Evolutionary conservation across 441 rosid genomes (phyloP), one percentile per base, ranked within the genome.

Genomic region (Capsella rubella): DNA sequence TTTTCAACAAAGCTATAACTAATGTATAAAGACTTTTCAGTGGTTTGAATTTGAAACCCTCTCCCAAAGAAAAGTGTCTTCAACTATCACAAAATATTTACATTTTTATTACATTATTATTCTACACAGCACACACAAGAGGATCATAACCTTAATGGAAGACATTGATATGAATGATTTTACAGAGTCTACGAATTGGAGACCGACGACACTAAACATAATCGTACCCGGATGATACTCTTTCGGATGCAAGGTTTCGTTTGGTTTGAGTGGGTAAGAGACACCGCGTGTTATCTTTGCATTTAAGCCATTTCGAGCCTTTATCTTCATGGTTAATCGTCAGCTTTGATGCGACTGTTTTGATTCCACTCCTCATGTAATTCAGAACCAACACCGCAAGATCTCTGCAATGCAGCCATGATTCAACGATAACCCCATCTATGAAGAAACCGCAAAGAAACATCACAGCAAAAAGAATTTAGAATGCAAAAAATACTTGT

Each of bases 321-420:
- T 84, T 88, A 61, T 80, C 89, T 47, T 84, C 89, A 0, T 69
- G 86, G 63, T 55, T 90, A 79, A 81, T 79, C 3, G 61, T 59
- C 16, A 94, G 75, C 80, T 80, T 89, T 6, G 92, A 83, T 18
- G 82, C 85, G 1, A 92, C 71, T 2, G 83, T 79, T 74, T 75
- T 85, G 64, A 94, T 75, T 42, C 91, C 93, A 5, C 78, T 90
- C 73, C 80, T 84, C 84, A 90, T 65, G 85, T 79, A 90, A 75
- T 84, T 80, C 64, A 87, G 40, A 39, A 69, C 69, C 32, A 82
- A 61, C 51, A 82, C 68, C 14, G 80, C 81, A 62, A 90, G 72
- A 84, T 89, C 90, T 68, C 99, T 94, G 91, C 93, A 57, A 56
- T 50, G 31, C 57, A 52, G 34, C 42, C 32, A 58, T 32, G 63